Percentiles rank a stretch among this genome's conserved stretches.
These are phyloP conservation scores for Exophiala calicioides DNA, from an alignment of 2,329 filamentous ascomycete species.

Conservation along the genomic window DNA sequence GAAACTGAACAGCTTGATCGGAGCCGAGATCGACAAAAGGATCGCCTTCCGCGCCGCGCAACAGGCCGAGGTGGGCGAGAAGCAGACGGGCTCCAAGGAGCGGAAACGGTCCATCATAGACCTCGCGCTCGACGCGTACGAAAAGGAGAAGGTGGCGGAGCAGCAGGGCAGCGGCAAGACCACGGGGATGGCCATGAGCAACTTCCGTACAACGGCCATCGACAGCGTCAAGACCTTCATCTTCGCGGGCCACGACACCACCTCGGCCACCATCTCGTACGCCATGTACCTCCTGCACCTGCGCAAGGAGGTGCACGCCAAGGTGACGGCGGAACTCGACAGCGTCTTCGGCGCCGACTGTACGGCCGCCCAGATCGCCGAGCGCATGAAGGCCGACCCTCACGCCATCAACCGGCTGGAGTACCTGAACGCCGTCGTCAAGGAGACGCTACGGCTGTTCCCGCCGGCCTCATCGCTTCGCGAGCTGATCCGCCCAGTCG, in stretches of 20 bases:
- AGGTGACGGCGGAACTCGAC: constrained; percentile 53
- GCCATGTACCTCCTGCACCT: constrained; percentile 43
- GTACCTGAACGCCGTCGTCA: constrained; percentile 55
- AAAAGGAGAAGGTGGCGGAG: constrained; percentile 18
- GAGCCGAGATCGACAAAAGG: constrained; percentile 24
- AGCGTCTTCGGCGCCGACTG: constrained; percentile 50
- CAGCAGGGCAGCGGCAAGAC: background rate
- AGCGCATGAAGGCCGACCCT: constrained; percentile 44
- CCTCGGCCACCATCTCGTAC: constrained; percentile 34
- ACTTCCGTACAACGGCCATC: constrained; percentile 22
- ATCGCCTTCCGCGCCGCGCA: constrained; percentile 7
- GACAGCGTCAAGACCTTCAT: constrained; percentile 36
- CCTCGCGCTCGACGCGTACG: constrained; percentile 29
- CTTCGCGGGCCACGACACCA: constrained; percentile 34
- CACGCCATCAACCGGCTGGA: constrained; percentile 52
- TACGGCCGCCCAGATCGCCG: constrained; percentile 35
- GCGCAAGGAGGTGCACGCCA: constrained; percentile 36
- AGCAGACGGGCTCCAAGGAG: constrained; percentile 21
- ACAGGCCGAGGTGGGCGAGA: background rate
- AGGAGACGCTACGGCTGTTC: constrained; percentile 56
- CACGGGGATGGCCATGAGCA: constrained; percentile 3
- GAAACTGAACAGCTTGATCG: constrained; percentile 26
- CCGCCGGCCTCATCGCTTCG: constrained; percentile 40
- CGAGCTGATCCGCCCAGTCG: constrained; percentile 7
- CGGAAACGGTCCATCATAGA: constrained; percentile 27